Conservation (phyloP, 164 flowering plant genomes). For the Amborella trichopoda region DNA sequence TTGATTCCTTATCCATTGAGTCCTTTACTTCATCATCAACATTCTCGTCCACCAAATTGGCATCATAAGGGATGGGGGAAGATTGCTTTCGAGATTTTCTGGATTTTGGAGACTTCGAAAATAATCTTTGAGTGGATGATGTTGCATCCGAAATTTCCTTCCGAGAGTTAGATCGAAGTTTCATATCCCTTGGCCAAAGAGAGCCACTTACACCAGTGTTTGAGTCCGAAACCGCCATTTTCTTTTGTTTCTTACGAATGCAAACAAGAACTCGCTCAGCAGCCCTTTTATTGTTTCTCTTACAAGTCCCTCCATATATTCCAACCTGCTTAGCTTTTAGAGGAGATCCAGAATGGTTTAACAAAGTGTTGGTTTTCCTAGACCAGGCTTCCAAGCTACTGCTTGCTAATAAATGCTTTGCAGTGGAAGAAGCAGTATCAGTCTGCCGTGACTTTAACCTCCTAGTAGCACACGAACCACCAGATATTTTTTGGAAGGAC, state of each 20-base stretch:
- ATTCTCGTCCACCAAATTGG: constrained; percentile 16
- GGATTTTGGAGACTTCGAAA: constrained; percentile 25
- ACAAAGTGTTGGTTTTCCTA: constrained; percentile 21
- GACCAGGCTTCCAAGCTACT: constrained; percentile 65
- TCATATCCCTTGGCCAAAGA: constrained; percentile 34
- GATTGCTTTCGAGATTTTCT: constrained; percentile 47
- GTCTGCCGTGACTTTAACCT: constrained; percentile 50
- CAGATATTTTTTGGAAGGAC: constrained; percentile 28
- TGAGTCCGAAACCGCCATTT: constrained; percentile 45
- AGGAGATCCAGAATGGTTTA: constrained; percentile 26
- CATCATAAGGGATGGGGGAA: constrained; percentile 12
- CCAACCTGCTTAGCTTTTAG: constrained; percentile 29
- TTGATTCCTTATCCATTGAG: constrained; percentile 23
- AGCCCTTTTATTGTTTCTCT: constrained; percentile 67
- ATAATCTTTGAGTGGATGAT: constrained; percentile 41
- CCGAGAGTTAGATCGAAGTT: constrained; percentile 37
- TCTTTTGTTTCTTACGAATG: constrained; percentile 71
- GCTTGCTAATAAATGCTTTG: constrained; percentile 52
- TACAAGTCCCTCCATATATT: constrained; percentile 29
- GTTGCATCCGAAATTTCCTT: constrained; percentile 57
- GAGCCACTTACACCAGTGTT: constrained; percentile 52
- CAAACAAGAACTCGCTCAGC: constrained; percentile 58
- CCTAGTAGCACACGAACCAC: constrained; percentile 27
- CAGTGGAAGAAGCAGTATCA: constrained; percentile 83
- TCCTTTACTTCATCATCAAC: constrained; percentile 18